Evolutionary conservation across 2,329 filamentous ascomycete species (phyloP).

Genomic region (Berkeleyomyces basicola): DNA sequence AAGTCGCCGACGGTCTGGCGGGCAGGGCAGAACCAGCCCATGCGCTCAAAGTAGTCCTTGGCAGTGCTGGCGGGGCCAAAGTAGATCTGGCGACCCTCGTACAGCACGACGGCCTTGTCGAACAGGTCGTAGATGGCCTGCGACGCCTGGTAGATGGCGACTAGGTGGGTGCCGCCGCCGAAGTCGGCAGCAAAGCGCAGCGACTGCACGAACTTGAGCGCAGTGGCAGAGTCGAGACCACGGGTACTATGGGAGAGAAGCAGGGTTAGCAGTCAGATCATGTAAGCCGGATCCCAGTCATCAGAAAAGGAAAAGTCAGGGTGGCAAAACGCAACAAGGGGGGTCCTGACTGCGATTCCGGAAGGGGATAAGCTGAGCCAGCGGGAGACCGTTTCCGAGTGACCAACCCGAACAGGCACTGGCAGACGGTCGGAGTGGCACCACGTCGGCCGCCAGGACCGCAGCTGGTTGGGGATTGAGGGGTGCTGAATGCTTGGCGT

Average conservation of each 20-base stretch:
- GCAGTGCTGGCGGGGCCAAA: conserved; percentile 47
- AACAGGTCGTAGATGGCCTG: conserved; percentile 56
- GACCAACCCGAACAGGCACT: too few species aligned
- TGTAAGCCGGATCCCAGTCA: neutral
- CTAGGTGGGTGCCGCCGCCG: conserved; percentile 40
- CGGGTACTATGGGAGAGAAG: conserved; percentile 31
- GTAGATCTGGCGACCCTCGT: conserved; percentile 64
- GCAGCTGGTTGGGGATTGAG: neutral
- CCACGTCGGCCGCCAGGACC: neutral
- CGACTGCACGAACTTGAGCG: conserved; percentile 54
- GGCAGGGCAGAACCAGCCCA: conserved; percentile 51
- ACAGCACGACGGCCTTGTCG: conserved; percentile 58
- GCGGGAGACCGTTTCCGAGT: too few species aligned
- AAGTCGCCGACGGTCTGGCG: conserved; percentile 56
- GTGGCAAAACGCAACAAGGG: too few species aligned
- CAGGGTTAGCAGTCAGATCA: neutral
- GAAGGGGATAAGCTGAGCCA: too few species aligned
- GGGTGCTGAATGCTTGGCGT: neutral
- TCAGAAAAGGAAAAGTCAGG: too few species aligned
- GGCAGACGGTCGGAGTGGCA: neutral
- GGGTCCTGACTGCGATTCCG: too few species aligned
- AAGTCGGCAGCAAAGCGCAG: conserved; percentile 50
- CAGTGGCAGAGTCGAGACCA: conserved; percentile 58
- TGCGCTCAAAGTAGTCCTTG: conserved; percentile 46
- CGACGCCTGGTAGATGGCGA: conserved; percentile 58